Percentiles rank a stretch among this genome's conserved stretches.
Conservation (phyloP, 163 green algal genomes). For the Chlamydomonas reinhardtii region DNA sequence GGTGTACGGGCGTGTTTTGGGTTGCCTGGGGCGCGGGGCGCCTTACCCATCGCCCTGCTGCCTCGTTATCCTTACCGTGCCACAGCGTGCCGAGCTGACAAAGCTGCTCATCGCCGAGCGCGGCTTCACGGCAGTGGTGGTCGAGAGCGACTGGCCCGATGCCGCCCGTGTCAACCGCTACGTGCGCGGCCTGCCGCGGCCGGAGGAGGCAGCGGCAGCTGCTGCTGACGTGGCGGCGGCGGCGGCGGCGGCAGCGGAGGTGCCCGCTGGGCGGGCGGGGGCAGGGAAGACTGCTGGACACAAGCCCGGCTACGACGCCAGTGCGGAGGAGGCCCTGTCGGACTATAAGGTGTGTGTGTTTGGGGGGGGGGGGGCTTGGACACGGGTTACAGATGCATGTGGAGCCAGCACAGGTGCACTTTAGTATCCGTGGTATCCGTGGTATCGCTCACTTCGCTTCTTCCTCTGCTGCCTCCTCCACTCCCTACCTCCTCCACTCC, state of each 20-base stretch:
- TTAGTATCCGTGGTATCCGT: too few species aligned
- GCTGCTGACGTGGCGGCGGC: too few species aligned
- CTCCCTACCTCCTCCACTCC: too few species aligned
- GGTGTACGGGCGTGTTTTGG: too few species aligned
- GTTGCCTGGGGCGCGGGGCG: too few species aligned
- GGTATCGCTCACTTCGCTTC: too few species aligned
- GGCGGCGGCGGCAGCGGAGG: background rate
- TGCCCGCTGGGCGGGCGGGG: too few species aligned
- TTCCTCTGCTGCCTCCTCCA: too few species aligned
- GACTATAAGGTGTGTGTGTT: slow-evolving; percentile 72
- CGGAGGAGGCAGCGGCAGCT: too few species aligned
- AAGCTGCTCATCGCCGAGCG: slow-evolving; percentile 68
- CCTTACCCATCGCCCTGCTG: too few species aligned
- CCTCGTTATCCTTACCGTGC: background rate
- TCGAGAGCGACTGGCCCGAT: slow-evolving; percentile 73
- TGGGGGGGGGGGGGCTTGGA: background rate
- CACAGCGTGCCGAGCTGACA: slow-evolving; percentile 68
- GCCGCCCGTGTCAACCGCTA: slow-evolving; percentile 70
- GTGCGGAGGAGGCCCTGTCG: slow-evolving; percentile 56
- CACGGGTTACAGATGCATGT: background rate
- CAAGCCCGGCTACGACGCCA: slow-evolving; percentile 38
- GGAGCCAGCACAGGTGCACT: too few species aligned
- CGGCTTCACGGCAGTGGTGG: slow-evolving; percentile 70
- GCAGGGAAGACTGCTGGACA: too few species aligned
- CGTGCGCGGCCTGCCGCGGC: slow-evolving; percentile 54